Evolutionary conservation across 73 alveolate species (phyloP), one percentile per base, ranked within the genome.

Genomic region (Urostyla sp.): DNA sequence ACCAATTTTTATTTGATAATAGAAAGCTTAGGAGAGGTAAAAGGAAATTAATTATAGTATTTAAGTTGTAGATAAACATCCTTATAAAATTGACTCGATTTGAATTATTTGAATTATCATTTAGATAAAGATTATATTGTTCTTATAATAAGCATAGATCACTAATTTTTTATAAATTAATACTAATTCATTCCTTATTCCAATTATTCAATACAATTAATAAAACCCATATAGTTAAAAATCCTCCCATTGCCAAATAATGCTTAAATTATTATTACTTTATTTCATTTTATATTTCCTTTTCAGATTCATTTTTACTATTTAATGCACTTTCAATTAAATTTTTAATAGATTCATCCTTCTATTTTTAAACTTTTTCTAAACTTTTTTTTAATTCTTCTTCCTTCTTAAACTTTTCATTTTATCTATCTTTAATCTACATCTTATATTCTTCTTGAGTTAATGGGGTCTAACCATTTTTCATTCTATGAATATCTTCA

Each of bases 391-490:
- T 69, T 21, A 55, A n/a, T n/a, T n/a, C 72, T 23, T 69, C 84
- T 8, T 44, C 72, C 36, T 69, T 28, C 55, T 69, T 23, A 6
- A n/a, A 26, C 10, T 7, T 26, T n/a, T 66, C 49, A 28, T 66
- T 56, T 36, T 32, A 7, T 28, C n/a, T 8, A 1, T 2, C 56
- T 5, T 69, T 21, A 18, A 69, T 52, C 38, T 45, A 27, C 8
- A 23, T n/a, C 56, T 74, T 54, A 3, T 34, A 30, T 55, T 74
- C 76, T 28, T 57, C 75, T 32, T 79, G 56, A 3, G 63, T 66
- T 27, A 45, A 21, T 30, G 74, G 63, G 40, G 67, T 34, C 53
- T 82, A 73, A 18, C 92, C 92, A n/a, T 83, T 87, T 46, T 61
- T 72, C 49, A 74, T 28, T 40, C 75, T 67, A 10, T 73, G 36